phyloP scores from a whole-genome alignment of 805 yeast species.

The Cyberlindnera misumaiensis region DNA sequence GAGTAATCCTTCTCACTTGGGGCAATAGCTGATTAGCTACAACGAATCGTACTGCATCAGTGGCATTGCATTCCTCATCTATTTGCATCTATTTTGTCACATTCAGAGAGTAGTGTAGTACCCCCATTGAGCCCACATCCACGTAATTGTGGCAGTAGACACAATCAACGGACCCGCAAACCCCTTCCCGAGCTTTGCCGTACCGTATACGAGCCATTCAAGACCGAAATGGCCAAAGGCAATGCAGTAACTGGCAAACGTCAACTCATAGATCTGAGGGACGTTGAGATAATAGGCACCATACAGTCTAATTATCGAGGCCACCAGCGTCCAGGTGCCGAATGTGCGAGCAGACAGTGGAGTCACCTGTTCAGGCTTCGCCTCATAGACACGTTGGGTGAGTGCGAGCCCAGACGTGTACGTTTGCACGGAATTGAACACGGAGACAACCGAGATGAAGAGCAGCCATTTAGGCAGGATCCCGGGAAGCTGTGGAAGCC shows the following conservation, averaged over 20 bases:
- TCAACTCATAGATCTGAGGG: slow-evolving; percentile 68
- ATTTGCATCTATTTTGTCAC: too few species aligned
- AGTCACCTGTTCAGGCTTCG: slow-evolving; percentile 53
- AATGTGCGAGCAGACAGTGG: slow-evolving; percentile 87
- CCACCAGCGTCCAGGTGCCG: slow-evolving; percentile 94
- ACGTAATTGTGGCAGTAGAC: slow-evolving; percentile 58
- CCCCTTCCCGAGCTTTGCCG: slow-evolving; percentile 83
- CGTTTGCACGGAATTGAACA: slow-evolving; percentile 85
- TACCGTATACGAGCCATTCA: slow-evolving; percentile 76
- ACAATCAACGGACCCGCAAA: slow-evolving; percentile 85
- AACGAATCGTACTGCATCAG: too few species aligned
- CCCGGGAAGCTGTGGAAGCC: slow-evolving; percentile 42
- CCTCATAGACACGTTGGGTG: slow-evolving; percentile 74
- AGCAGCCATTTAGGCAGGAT: slow-evolving; percentile 71
- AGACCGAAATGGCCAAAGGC: slow-evolving; percentile 79
- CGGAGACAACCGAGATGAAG: slow-evolving; percentile 81
- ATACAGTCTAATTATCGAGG: slow-evolving; percentile 77
- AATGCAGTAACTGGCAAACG: slow-evolving; percentile 71
- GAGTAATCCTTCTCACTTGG: too few species aligned
- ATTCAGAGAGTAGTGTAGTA: slow-evolving; percentile 34
- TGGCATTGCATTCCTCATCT: too few species aligned
- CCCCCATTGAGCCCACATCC: slow-evolving; percentile 76
- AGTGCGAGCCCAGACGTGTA: slow-evolving; percentile 68
- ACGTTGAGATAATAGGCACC: slow-evolving; percentile 75
- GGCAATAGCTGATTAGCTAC: too few species aligned